Percentiles rank a stretch among this genome's conserved stretches.
Evolutionary conservation across 2,329 filamentous ascomycete genomes (phyloP).

Genomic region (Talaromyces sp.): DNA sequence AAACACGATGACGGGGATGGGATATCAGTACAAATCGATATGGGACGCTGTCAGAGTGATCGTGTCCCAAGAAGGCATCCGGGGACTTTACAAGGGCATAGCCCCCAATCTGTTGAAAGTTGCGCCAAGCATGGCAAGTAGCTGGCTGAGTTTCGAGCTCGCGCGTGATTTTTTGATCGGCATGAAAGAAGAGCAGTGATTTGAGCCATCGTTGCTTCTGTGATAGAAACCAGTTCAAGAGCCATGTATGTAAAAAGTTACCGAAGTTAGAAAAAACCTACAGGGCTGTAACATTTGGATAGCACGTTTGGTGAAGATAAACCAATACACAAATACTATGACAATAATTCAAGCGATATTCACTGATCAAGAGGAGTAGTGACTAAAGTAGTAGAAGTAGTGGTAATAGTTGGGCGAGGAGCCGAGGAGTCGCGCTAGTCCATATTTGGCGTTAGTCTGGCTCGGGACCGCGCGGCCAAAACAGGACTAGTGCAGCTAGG

Average conservation of each 20-base stretch:
- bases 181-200: conserved; percentile 34
- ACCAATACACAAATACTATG: not conserved
- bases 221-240: not conserved
- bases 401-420: not conserved
- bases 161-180: conserved; percentile 78
- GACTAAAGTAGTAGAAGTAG: not conserved
- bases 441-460: not conserved
- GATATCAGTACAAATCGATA: conserved; percentile 88
- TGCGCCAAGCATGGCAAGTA: conserved; percentile 96
- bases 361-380: not conserved
- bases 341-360: not conserved
- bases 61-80: conserved; percentile 73
- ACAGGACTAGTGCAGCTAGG: conserved; percentile 34
- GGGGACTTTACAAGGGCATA: conserved; percentile 92
- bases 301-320: not conserved
- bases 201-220: not conserved
- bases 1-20: conserved; percentile 98
- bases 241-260: not conserved
- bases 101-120: conserved; percentile 94
- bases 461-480: conserved; percentile 12
- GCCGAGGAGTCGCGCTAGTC: not conserved
- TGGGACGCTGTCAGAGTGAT: conserved; percentile 80
- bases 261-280: not conserved
- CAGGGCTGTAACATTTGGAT: not conserved
- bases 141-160: conserved; percentile 95